phyloP scores from a whole-genome alignment of 176 grass and related monocot genomes.

The Echinochloa phyllopogon region DNA sequence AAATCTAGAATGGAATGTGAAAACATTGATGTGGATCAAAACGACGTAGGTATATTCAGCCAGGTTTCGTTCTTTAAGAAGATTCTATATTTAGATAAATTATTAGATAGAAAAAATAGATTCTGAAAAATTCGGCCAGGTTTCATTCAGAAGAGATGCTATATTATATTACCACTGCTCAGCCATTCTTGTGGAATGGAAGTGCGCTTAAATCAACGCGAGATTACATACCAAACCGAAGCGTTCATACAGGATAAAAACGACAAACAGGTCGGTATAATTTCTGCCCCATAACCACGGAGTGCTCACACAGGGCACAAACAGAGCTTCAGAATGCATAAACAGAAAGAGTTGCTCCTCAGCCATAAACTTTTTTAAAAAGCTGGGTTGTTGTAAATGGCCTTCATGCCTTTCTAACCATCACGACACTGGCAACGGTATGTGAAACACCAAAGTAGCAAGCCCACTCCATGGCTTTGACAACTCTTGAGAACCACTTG shows the following conservation, averaged over 20 bases:
- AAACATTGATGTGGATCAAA: too few species aligned
- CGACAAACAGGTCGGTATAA: background rate
- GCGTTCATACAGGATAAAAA: background rate
- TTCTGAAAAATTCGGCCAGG: too few species aligned
- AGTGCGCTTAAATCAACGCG: too few species aligned
- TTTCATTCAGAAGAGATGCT: too few species aligned
- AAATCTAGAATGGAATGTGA: too few species aligned
- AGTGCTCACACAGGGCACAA: background rate
- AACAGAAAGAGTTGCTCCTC: background rate
- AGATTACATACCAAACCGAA: too few species aligned
- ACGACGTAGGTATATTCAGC: too few species aligned
- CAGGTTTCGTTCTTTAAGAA: too few species aligned
- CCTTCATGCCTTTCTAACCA: background rate
- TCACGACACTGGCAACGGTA: background rate
- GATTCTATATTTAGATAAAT: too few species aligned
- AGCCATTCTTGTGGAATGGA: too few species aligned
- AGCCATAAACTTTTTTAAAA: background rate
- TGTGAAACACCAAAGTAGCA: background rate
- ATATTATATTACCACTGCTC: too few species aligned
- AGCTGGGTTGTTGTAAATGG: background rate
- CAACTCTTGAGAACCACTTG: background rate
- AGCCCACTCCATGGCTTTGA: background rate
- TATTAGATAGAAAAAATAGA: too few species aligned
- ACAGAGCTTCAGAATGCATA: background rate
- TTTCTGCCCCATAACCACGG: background rate